Evolutionary conservation across 768 basidiomycete genomes (phyloP).

Genomic region (Boletellus emodensis): DNA sequence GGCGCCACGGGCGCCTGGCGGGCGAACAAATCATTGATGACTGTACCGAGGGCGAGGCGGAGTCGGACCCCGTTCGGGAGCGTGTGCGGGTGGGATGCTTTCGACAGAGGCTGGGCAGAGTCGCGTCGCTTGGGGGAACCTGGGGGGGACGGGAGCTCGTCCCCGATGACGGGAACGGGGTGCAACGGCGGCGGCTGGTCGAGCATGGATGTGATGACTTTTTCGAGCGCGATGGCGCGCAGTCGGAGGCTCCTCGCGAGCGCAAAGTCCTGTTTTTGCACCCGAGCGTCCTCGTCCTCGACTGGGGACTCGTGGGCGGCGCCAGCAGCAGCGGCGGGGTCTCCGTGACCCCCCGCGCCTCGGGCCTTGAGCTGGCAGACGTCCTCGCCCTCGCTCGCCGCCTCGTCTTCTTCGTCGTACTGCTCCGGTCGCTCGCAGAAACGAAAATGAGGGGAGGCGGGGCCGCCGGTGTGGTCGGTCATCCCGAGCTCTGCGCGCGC

Average conservation of each 20-base stretch:
- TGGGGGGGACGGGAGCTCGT: conserved; percentile 50
- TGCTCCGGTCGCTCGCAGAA: conserved; percentile 70
- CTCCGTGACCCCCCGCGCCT: conserved; percentile 43
- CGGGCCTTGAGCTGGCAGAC: conserved; percentile 44
- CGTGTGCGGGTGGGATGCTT: conserved; percentile 49
- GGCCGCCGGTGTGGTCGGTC: conserved; percentile 75
- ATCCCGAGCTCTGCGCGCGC: conserved; percentile 83
- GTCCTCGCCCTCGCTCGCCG: conserved; percentile 59
- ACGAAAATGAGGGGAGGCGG: conserved; percentile 53
- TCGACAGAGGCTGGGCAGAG: conserved; percentile 11
- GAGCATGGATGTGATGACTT: conserved; percentile 77
- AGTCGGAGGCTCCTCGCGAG: conserved; percentile 64
- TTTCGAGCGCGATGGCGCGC: conserved; percentile 78
- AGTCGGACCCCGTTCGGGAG: conserved; percentile 81
- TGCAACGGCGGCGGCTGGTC: conserved; percentile 69
- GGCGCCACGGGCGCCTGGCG: conserved; percentile 52
- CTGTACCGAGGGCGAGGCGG: conserved; percentile 66
- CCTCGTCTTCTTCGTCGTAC: conserved; percentile 72
- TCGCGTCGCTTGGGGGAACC: conserved; percentile 44
- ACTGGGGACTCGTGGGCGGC: conserved; percentile 29
- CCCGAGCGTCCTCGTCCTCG: conserved; percentile 57
- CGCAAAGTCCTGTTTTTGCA: conserved; percentile 54
- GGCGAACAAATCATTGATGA: conserved; percentile 80
- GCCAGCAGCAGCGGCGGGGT: conserved; percentile 27
- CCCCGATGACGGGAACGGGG: conserved; percentile 43